phyloP scores from a whole-genome alignment of 179 eudicot genomes.

The Silene coronaria region DNA sequence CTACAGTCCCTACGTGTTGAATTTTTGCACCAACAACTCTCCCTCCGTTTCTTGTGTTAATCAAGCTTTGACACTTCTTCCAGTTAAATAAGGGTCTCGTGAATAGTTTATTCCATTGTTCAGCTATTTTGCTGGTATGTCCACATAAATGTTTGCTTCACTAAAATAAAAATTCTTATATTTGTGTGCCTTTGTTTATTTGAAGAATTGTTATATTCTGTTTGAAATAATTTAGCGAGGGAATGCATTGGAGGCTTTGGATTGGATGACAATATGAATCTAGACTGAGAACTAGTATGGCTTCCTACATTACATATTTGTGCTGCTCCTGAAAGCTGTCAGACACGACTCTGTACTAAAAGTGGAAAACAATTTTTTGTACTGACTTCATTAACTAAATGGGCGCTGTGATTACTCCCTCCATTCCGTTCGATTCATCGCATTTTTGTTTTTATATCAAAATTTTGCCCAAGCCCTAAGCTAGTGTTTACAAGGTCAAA shows the following conservation, averaged over 20 bases:
- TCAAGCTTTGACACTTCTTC: slow-evolving; percentile 8
- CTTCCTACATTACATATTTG: neutral
- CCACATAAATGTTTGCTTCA: neutral
- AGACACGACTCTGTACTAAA: neutral
- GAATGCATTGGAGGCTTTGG: neutral
- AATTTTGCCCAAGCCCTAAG: neutral
- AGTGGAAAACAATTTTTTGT: neutral
- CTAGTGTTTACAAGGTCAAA: neutral
- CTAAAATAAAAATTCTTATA: neutral
- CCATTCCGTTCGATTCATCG: neutral
- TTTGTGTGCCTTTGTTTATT: neutral
- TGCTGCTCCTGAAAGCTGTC: neutral
- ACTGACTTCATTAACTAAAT: neutral
- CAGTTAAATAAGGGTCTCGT: neutral
- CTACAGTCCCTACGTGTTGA: neutral
- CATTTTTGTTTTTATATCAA: neutral
- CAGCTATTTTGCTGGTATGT: neutral
- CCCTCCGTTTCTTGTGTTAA: neutral
- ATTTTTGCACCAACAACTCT: neutral
- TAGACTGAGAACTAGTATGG: neutral
- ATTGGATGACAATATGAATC: neutral
- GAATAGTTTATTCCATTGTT: neutral
- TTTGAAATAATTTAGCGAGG: neutral
- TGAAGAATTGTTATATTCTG: neutral
- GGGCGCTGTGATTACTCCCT: neutral